Percentiles rank a stretch among this genome's conserved stretches.
phyloP scores from a whole-genome alignment of 208 protist genomes.

The Herpetomonas samuelpessoai region DNA sequence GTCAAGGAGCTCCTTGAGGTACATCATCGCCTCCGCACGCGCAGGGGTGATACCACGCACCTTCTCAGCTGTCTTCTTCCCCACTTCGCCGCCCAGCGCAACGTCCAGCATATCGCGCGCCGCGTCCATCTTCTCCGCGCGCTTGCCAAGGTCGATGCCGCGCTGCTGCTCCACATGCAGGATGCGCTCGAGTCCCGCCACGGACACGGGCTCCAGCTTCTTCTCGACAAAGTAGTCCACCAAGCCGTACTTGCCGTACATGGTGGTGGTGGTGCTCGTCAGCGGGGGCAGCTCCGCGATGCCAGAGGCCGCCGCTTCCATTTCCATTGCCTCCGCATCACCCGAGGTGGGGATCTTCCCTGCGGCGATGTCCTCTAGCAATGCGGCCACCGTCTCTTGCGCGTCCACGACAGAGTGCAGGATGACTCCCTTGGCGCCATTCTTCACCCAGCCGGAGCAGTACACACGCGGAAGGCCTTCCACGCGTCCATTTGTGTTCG shows the following conservation, averaged over 20 bases:
- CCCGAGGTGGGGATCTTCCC: constrained; percentile 37
- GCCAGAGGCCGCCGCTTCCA: neutral
- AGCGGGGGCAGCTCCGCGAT: neutral
- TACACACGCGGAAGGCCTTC: constrained; percentile 77
- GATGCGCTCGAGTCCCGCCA: constrained; percentile 81
- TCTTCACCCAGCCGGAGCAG: constrained; percentile 91
- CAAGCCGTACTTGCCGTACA: constrained; percentile 84
- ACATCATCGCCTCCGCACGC: constrained; percentile 61
- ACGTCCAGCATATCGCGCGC: constrained; percentile 85
- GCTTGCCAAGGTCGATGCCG: constrained; percentile 83
- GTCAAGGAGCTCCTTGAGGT: constrained; percentile 85
- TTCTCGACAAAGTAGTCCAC: constrained; percentile 81
- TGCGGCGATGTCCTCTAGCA: constrained; percentile 61
- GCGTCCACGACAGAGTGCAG: constrained; percentile 75
- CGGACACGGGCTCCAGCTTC: constrained; percentile 73
- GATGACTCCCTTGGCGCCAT: constrained; percentile 90
- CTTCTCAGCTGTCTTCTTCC: constrained; percentile 58
- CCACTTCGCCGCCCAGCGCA: constrained; percentile 74
- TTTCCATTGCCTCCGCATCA: constrained; percentile 13
- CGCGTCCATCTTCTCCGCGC: constrained; percentile 69
- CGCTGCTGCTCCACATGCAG: constrained; percentile 76
- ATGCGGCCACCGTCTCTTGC: constrained; percentile 57
- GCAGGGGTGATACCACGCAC: constrained; percentile 71
- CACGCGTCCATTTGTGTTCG: constrained; percentile 65
- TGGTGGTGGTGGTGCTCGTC: constrained; percentile 27